Percentiles rank a stretch among this genome's conserved stretches.
Conservation (phyloP, 352 stramenopile species). For the Phytophthora fragariae region DNA sequence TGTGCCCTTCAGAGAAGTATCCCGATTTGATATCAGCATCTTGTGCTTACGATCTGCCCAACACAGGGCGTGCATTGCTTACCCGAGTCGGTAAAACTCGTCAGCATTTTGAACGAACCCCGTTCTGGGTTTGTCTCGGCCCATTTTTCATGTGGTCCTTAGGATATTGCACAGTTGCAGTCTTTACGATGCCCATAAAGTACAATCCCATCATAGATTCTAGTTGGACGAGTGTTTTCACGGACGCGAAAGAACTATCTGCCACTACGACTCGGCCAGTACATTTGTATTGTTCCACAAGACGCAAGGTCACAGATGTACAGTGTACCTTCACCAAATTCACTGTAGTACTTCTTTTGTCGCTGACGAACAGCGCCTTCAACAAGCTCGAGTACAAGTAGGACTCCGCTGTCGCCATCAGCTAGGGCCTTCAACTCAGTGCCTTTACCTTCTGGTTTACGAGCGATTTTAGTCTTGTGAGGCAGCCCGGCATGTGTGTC, state of each 20-base stretch:
- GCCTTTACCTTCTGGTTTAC: neutral
- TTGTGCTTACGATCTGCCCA: neutral
- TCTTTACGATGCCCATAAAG: neutral
- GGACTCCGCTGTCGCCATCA: no score
- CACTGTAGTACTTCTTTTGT: no score
- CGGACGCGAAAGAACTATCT: no score
- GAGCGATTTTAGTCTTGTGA: neutral
- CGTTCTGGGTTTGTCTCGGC: neutral
- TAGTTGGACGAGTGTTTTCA: no score
- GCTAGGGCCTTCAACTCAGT: no score
- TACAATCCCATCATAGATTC: neutral
- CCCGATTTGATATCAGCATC: neutral
- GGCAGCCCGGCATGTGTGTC: neutral
- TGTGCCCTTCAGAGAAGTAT: neutral
- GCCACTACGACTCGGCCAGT: no score
- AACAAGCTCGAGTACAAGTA: no score
- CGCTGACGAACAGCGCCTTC: no score
- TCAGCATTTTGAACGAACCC: neutral
- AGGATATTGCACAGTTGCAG: neutral
- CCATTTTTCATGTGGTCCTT: neutral
- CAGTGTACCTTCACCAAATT: no score
- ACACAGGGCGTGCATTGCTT: neutral
- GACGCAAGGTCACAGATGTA: no score
- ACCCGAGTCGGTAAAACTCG: neutral
- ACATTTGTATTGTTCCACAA: no score